phyloP scores from a whole-genome alignment of 192 early-diverging fungal species.

The Coemansia furcata region DNA sequence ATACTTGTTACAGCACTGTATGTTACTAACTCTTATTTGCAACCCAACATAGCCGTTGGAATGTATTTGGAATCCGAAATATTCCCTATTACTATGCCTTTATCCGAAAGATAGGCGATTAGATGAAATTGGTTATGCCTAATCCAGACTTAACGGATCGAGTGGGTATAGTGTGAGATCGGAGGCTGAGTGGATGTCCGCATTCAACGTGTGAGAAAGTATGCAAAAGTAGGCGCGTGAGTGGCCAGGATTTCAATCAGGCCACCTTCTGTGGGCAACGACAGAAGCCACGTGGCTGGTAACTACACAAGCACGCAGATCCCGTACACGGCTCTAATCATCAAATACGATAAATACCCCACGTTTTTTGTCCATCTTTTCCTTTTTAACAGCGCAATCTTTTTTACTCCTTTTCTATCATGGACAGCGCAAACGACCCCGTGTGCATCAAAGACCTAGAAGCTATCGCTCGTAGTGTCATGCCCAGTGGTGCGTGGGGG shows the following conservation, averaged over 20 bases:
- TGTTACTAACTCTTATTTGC: no score
- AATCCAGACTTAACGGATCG: not conserved
- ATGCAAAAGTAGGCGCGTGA: not conserved
- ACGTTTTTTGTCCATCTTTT: not conserved
- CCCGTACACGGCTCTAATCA: not conserved
- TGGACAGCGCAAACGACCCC: conserved; percentile 23
- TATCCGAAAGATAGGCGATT: not conserved
- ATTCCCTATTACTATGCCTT: not conserved
- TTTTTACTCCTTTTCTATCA: not conserved
- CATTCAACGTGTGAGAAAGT: not conserved
- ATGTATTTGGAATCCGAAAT: no score
- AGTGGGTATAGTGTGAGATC: not conserved
- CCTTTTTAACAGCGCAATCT: not conserved
- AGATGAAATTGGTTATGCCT: not conserved
- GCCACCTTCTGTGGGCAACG: not conserved
- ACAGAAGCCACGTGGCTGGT: not conserved
- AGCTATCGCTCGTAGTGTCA: conserved; percentile 25
- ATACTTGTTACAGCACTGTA: no score
- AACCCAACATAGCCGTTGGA: no score
- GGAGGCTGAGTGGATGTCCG: not conserved
- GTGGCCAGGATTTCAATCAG: not conserved
- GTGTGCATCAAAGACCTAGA: conserved; percentile 55
- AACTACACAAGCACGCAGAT: not conserved
- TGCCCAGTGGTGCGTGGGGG: conserved; percentile 49
- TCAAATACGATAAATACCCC: not conserved